Base-by-base conservation (phyloP, 2,329 filamentous ascomycete species). In the Ascochyta fabae region DNA sequence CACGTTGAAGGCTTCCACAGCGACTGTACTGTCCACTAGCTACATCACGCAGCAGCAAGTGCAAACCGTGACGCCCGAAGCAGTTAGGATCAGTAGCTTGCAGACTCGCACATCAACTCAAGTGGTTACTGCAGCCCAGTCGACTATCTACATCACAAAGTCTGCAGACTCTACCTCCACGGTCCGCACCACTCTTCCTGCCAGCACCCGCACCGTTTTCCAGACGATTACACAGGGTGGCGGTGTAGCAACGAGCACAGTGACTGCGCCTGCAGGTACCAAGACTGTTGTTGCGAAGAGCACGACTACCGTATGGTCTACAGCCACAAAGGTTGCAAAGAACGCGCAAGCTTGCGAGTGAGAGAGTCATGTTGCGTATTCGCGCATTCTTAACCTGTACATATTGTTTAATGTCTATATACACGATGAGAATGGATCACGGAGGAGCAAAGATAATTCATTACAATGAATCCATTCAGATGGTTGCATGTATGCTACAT, bases 151-250 rank as follows among this genome's bases (percentile, higher is more conserved):
- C 10, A 7, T 63, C n/a, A 66, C 58, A 3, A 48, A 47, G 13
- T 52, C 50, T 13, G 27, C 48, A 3, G 53, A 65, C 36, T 49
- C 63, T 6, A 66, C 61, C 2, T 65, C 59, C 3, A 70, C 56
- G 3, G 51, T 62, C 9, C 61, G 41, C 31, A 66, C 53, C 2
- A 71, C 65, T 7, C 49, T 71, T n/a, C 62, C 64, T 7, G 61
- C 55, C 19, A 56, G 46, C 39, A 63, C 51, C 26, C 56, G 22
- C 8, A 65, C 62, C 1, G 43, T 56, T n/a, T 51, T 33, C 4
- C 53, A 58, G 49, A 64, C 60, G 1, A 53, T 56, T n/a, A 59
- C 58, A 1, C 22, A 42, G 35, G 61, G 59, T 34, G 56, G 46
- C 9, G 54, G 56, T 9, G 53, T 61, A 4, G 34, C 16, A 9